Conservation (phyloP, 768 basidiomycete genomes). For the Pulveroboletus sp. region DNA sequence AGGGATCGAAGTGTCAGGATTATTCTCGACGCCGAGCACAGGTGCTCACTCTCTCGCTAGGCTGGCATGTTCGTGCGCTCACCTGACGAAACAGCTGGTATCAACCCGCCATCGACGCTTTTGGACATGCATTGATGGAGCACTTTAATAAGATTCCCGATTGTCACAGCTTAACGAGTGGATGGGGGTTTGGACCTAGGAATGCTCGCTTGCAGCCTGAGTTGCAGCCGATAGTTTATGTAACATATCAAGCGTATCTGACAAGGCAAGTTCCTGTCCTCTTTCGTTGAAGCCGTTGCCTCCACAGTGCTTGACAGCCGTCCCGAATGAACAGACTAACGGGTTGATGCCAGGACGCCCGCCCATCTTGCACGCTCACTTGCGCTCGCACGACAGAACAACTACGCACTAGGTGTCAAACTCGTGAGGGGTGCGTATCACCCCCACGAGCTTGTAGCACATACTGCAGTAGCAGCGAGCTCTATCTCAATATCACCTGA, state of each 20-base stretch:
- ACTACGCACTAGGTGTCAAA: conserved; percentile 82
- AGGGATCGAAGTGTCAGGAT: conserved; percentile 59
- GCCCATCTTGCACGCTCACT: conserved; percentile 62
- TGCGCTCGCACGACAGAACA: conserved; percentile 55
- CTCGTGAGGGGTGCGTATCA: conserved; percentile 94
- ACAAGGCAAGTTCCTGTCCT: conserved; percentile 54
- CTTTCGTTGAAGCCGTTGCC: not conserved
- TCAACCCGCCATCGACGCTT: conserved; percentile 77
- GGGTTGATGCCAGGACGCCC: conserved; percentile 47
- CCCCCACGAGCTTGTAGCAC: conserved; percentile 60
- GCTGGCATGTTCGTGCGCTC: not conserved
- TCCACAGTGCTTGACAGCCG: not conserved
- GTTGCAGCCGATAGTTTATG: conserved; percentile 73
- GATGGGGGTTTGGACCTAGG: conserved; percentile 3
- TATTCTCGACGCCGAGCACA: conserved; percentile 84
- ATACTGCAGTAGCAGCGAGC: conserved; percentile 10
- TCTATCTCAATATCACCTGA: conserved; percentile 53
- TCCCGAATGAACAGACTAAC: not conserved
- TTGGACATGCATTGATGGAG: conserved; percentile 67
- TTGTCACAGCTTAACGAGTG: conserved; percentile 1
- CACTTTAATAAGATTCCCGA: conserved; percentile 57
- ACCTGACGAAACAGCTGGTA: conserved; percentile 43
- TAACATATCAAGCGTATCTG: conserved; percentile 88
- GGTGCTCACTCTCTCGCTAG: conserved; percentile 28
- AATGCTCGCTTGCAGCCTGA: not conserved